Evolutionary conservation across 1,284 basidiomycete species (phyloP), one percentile per base, ranked within the genome.

Genomic region (Naganishia liquefaciens): DNA sequence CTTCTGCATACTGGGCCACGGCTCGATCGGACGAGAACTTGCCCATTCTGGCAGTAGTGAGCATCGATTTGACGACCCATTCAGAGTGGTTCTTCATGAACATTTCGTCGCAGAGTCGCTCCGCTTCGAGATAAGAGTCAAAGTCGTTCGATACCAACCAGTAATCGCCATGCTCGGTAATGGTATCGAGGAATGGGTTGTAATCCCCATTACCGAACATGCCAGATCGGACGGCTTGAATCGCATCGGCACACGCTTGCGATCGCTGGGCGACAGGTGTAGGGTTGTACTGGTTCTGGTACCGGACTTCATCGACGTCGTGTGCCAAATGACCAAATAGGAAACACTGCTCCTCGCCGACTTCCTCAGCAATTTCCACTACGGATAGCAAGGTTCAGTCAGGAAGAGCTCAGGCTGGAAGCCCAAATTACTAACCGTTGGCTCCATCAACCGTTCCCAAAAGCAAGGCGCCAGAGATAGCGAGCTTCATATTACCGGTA

Each of bases 21-120:
- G 90, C 90, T 63, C 93, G 85, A 76, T 95, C 93, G 47, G 89
- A 91, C 76, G 90, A 91, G 82, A 95, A 95, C 76, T 93, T 92
- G 77, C 91, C 92, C 92, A 94, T 95, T 85, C 90, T 89, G 37
- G 88, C 89, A 0, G 88, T 85, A 5, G 90, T 93, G 57, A 84
- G 79, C 76, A 94, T 93, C 33, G 88, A 89, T 82, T 93, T 94
- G 81, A 91, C 90, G 78, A 87, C 85, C 93, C 93, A 96, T 70
- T 88, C 88, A 0, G 86, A 84, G 65, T 84, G 86, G 74, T 93
- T 87, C 42, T 78, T 75, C 46, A 82, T 80, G 80, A 91, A 95
- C 2, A 89, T 88, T 71, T 90, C 85, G 73, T 96, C 92, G 43
- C 94, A 90, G 82, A 94, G 87, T 63, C 80, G 81, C 65, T 93